Evolutionary conservation across 306 rosid species (phyloP).

Genomic region (Cicer chorassanicum): DNA sequence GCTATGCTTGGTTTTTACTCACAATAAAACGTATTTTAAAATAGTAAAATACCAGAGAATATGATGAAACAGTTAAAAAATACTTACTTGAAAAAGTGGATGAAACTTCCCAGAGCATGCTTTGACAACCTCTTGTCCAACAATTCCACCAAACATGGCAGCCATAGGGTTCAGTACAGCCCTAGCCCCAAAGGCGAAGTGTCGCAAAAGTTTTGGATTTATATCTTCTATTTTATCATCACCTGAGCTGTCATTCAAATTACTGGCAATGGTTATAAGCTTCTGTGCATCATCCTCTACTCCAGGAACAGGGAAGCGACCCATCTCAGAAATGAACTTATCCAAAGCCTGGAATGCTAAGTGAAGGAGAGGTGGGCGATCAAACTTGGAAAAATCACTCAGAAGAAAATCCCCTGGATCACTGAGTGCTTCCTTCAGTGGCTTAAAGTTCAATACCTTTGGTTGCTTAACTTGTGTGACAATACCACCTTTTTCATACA

Average conservation of each 20-base stretch:
- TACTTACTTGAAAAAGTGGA: constrained; percentile 74
- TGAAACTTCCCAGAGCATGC: constrained; percentile 98
- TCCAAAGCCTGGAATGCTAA: constrained; percentile 88
- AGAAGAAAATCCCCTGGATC: constrained; percentile 91
- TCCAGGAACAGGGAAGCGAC: constrained; percentile 81
- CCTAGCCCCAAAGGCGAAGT: constrained; percentile 89
- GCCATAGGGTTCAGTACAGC: constrained; percentile 97
- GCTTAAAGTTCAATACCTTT: constrained; percentile 81
- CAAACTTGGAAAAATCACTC: constrained; percentile 91
- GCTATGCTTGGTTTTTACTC: constrained; percentile 3
- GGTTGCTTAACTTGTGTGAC: constrained; percentile 89
- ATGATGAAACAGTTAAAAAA: constrained; percentile 7
- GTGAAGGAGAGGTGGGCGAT: constrained; percentile 81
- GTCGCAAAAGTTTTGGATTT: constrained; percentile 72
- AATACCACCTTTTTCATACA: constrained; percentile 85
- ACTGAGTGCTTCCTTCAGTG: constrained; percentile 71
- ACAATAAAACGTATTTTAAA: background rate
- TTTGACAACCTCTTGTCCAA: constrained; percentile 95
- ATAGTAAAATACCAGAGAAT: background rate
- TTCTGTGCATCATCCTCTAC: constrained; percentile 83
- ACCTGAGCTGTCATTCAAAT: constrained; percentile 61
- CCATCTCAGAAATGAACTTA: constrained; percentile 64
- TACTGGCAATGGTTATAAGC: constrained; percentile 62
- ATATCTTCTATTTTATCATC: constrained; percentile 75
- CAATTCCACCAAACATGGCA: constrained; percentile 98